These are phyloP conservation scores for Epichloe typhina DNA, from an alignment of 2,329 filamentous ascomycete species.

Conservation along the genomic window DNA sequence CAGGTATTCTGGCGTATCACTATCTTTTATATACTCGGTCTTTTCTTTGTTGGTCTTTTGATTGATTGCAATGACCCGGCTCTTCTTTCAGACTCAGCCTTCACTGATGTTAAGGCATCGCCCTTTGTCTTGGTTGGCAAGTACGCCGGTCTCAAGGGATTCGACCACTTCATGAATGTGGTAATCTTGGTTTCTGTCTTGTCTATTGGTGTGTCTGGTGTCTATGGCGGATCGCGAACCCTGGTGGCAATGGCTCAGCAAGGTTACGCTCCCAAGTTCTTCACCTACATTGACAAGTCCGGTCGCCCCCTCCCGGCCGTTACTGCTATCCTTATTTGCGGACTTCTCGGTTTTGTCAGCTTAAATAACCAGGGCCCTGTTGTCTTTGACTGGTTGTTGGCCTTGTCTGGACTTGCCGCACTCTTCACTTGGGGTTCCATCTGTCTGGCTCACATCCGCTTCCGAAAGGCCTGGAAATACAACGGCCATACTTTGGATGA, in stretches of 20 bases:
- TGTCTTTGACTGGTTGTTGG: constrained; percentile 50
- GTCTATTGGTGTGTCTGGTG: constrained; percentile 44
- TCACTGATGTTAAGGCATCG: constrained; percentile 26
- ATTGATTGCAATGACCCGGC: constrained; percentile 30
- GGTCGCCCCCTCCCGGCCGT: constrained; percentile 43
- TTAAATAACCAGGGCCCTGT: constrained; percentile 27
- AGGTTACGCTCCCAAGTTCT: constrained; percentile 42
- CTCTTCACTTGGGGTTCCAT: constrained; percentile 55
- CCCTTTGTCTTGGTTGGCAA: constrained; percentile 47
- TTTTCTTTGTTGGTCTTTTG: constrained; percentile 38
- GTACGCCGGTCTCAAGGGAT: constrained; percentile 36
- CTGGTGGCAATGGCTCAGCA: constrained; percentile 46
- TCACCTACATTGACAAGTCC: constrained; percentile 43
- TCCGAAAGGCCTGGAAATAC: constrained; percentile 44
- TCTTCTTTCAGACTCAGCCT: constrained; percentile 33
- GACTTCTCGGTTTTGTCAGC: constrained; percentile 34
- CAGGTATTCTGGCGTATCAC: constrained; percentile 54
- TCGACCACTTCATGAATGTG: constrained; percentile 46
- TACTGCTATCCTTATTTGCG: constrained; percentile 32
- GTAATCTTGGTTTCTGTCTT: constrained; percentile 46
- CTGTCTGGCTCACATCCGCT: constrained; percentile 51
- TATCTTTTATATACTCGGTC: constrained; percentile 39
- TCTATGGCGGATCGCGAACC: constrained; percentile 47
- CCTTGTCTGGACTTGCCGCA: constrained; percentile 45
- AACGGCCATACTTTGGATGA: constrained; percentile 51